Percentiles rank a stretch among this genome's conserved stretches.
Evolutionary conservation across 164 flowering plant species (phyloP).

Genomic region (Malania oleifera): DNA sequence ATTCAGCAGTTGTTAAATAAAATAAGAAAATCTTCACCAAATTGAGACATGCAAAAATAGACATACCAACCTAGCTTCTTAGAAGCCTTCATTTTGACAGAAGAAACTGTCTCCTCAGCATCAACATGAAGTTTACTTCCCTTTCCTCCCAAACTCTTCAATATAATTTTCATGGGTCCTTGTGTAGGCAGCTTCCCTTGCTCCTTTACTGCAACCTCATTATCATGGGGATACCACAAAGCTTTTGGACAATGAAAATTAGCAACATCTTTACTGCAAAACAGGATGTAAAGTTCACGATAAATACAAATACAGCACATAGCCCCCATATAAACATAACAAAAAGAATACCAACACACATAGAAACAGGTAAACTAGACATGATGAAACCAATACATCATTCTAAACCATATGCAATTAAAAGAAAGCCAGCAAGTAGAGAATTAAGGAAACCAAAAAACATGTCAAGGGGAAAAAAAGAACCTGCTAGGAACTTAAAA

Average conservation of each 20-base stretch:
- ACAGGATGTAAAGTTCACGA: neutral
- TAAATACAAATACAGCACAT: neutral
- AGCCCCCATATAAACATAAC: too few relatives aligned
- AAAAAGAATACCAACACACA: too few relatives aligned
- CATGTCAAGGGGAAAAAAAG: too few relatives aligned
- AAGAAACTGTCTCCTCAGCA: constrained; percentile 68
- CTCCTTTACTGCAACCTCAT: constrained; percentile 76
- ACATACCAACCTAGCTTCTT: constrained; percentile 71
- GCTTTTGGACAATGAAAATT: constrained; percentile 96
- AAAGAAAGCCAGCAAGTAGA: too few relatives aligned
- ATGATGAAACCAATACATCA: neutral
- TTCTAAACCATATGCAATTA: too few relatives aligned
- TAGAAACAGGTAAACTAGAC: neutral
- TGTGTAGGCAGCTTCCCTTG: constrained; percentile 64
- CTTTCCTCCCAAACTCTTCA: constrained; percentile 96
- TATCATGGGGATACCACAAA: constrained; percentile 94
- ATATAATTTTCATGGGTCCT: constrained; percentile 81
- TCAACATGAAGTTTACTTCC: constrained; percentile 87
- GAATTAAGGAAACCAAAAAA: too few relatives aligned
- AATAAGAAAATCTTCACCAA: neutral
- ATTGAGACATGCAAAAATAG: neutral
- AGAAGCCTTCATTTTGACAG: constrained; percentile 79
- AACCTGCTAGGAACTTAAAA: too few relatives aligned
- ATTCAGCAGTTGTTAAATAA: neutral
- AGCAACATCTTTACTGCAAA: constrained; percentile 87